These are phyloP conservation scores for Ettlia oleoabundans DNA, from an alignment of 139 green algal species.

Conservation along the genomic window DNA sequence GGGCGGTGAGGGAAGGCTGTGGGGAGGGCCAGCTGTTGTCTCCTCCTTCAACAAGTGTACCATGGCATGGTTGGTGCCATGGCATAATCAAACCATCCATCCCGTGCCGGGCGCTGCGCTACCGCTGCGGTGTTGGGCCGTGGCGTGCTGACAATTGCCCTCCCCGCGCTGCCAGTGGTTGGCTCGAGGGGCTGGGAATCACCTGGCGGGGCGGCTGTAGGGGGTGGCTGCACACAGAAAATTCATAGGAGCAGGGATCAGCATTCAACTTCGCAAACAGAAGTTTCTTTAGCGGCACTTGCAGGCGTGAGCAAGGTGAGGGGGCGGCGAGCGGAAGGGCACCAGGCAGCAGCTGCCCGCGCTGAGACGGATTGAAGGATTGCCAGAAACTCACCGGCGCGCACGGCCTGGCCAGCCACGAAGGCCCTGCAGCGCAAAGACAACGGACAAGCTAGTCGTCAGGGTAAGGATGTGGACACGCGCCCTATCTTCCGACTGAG, in stretches of 20 bases:
- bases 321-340: neutral
- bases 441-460: too few relatives aligned
- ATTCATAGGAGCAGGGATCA: neutral
- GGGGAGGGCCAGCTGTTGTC: too few relatives aligned
- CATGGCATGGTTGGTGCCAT: too few relatives aligned
- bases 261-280: neutral
- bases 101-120: neutral
- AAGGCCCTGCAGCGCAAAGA: constrained; percentile 13
- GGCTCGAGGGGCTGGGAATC: neutral
- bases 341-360: neutral
- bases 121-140: too few relatives aligned
- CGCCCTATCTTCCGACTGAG: too few relatives aligned
- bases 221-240: constrained; percentile 11
- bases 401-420: constrained; percentile 29
- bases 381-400: constrained; percentile 17
- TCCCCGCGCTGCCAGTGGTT: neutral
- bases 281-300: too few relatives aligned
- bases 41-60: too few relatives aligned
- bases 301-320: neutral
- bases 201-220: constrained; percentile 16
- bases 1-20: neutral
- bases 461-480: too few relatives aligned
- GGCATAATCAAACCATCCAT: too few relatives aligned
- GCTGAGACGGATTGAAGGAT: neutral
- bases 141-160: too few relatives aligned